Base-by-base conservation (phyloP, 805 yeast genomes). In the Ogataea angusta region DNA sequence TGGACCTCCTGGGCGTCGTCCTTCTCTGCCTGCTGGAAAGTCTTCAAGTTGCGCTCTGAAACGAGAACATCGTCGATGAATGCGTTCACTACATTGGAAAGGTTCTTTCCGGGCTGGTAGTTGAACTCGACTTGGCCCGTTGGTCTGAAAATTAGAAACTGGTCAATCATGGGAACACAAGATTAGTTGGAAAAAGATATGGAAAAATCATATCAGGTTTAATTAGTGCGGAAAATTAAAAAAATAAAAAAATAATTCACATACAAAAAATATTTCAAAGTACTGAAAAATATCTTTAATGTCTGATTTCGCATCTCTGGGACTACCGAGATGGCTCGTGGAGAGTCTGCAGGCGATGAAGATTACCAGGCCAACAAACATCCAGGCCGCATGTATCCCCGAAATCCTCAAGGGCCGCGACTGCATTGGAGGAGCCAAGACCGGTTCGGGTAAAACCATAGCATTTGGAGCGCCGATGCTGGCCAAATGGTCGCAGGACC, bases 391-490 rank as follows among this genome's bases (percentile, higher is more conserved):
- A 4, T 88, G 96, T 59, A 91, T 93, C 34, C 98, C 98, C 1
- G 76, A 82, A 42, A 85, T 93, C 42, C 59, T 93, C 27, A 71
- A 70, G 30, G 97, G 95, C 6, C 75, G 81, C 51, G 96, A 90
- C 61, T 90, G 96, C 64, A 91, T 93, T 38, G 99, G 99, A 37
- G 99, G 99, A 30, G 99, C 99, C 23, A 85, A 85, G 62, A 93
- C 99, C 0, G 99, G 99, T 64, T 83, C 95, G 13, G 99, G 99
- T 75, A 93, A 93, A 60, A 93, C 99, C 2, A 80, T 93, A 16
- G 96, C 98, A 1, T 93, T 93, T 72, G 98, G 91, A 1, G 95
- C 88, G n/a, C 99, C 99, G 2, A 91, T 93, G 87, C 69, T 93
- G 41, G 79, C 95, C 1, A 74, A 83, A 56, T 93, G 98, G 96